phyloP scores from a whole-genome alignment of 768 basidiomycete genomes.

The Kwoniella sp. region DNA sequence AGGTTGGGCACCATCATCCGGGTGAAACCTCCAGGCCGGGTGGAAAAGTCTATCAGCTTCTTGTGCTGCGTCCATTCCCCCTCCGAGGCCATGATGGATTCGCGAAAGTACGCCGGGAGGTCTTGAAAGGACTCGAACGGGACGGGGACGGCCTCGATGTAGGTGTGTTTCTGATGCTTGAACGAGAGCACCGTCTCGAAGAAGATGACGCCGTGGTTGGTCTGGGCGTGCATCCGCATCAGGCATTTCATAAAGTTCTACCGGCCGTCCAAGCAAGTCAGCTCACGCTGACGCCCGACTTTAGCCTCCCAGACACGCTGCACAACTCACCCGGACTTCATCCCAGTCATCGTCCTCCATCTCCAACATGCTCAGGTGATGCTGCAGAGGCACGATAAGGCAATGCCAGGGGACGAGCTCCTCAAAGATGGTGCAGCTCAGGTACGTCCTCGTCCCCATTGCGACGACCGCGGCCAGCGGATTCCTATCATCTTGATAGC shows the following conservation, averaged over 20 bases:
- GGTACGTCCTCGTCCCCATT: constrained; percentile 82
- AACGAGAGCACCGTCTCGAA: constrained; percentile 87
- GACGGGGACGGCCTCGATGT: constrained; percentile 88
- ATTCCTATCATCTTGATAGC: constrained; percentile 80
- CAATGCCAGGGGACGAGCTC: constrained; percentile 91
- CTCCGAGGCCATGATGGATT: constrained; percentile 89
- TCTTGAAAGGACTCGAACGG: constrained; percentile 82
- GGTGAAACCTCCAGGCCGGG: constrained; percentile 85
- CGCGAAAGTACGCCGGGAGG: constrained; percentile 90
- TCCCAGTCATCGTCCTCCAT: constrained; percentile 98
- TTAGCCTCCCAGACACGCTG: not conserved
- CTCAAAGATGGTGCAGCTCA: constrained; percentile 82
- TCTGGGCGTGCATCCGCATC: constrained; percentile 88
- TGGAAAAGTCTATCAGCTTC: constrained; percentile 89
- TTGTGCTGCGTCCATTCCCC: constrained; percentile 98
- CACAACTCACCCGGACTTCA: constrained; percentile 72
- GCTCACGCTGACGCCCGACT: no score
- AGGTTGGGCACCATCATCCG: constrained; percentile 92
- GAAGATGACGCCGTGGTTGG: constrained; percentile 90
- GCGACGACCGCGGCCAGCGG: constrained; percentile 85
- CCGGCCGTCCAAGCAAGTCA: no score
- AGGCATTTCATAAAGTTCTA: constrained; percentile 84
- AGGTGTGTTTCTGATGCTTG: constrained; percentile 84
- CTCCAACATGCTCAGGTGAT: constrained; percentile 84
- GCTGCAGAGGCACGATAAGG: constrained; percentile 91